Conservation (phyloP, 805 yeast genomes). For the Priceomyces medius region DNA sequence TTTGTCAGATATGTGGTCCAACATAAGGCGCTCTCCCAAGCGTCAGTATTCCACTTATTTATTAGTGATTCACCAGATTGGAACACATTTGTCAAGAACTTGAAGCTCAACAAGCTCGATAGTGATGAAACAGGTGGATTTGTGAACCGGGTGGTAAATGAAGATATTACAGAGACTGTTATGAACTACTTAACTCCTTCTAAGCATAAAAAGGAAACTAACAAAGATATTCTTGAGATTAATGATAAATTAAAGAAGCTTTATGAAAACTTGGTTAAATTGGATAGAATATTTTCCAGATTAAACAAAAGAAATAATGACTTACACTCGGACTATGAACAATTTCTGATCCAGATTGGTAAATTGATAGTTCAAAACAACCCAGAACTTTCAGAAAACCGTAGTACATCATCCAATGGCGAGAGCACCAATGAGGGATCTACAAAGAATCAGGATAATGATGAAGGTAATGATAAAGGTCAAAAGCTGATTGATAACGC, state of each 20-base stretch:
- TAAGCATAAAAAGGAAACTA: conserved; percentile 67
- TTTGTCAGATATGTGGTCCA: conserved; percentile 69
- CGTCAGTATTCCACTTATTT: conserved; percentile 69
- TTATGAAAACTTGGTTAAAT: conserved; percentile 75
- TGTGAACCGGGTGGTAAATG: conserved; percentile 47
- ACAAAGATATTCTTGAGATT: conserved; percentile 60
- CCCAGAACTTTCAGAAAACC: conserved; percentile 2
- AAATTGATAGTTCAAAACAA: conserved; percentile 48
- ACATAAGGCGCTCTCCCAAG: conserved; percentile 70
- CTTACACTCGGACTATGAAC: conserved; percentile 68
- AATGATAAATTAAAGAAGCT: conserved; percentile 78
- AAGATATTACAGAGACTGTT: conserved; percentile 86
- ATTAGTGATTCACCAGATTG: conserved; percentile 70
- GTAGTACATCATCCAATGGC: not conserved
- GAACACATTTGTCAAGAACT: conserved; percentile 62
- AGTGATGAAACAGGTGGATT: conserved; percentile 18
- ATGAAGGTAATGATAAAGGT: conserved; percentile 2
- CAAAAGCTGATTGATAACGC: not conserved
- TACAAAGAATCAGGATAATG: conserved; percentile 10
- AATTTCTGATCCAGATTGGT: conserved; percentile 65
- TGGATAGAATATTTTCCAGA: conserved; percentile 75
- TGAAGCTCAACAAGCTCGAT: conserved; percentile 34
- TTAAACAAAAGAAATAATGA: conserved; percentile 72
- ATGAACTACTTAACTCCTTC: conserved; percentile 88
- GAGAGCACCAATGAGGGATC: not conserved